Conservation (phyloP, 225 moss, liverwort and hornwort species). For the Pseudoscleropodium purum region DNA sequence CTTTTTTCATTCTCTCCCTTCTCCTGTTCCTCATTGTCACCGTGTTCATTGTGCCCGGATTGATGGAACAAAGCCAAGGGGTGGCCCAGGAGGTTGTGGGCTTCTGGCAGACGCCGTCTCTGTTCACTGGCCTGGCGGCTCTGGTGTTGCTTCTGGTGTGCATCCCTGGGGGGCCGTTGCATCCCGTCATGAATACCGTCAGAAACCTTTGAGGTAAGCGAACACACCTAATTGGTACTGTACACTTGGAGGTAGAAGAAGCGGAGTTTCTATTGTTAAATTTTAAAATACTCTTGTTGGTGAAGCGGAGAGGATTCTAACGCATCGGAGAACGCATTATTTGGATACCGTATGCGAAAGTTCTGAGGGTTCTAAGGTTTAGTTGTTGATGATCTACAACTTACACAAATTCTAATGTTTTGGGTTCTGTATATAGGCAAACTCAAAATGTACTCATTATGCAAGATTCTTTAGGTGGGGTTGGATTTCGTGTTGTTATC, state of each 20-base stretch:
- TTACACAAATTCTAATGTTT: background rate
- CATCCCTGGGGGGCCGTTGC: conserved; percentile 46
- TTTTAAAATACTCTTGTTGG: background rate
- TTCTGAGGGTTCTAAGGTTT: background rate
- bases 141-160: conserved; percentile 34
- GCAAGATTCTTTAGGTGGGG: background rate
- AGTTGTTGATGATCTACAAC: background rate
- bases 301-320: background rate
- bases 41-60: conserved; percentile 29
- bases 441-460: background rate
- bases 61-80: conserved; percentile 42
- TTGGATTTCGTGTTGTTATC: no score
- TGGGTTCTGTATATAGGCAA: background rate
- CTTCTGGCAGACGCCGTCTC: conserved; percentile 38
- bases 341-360: background rate
- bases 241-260: background rate
- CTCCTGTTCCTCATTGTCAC: conserved; percentile 34
- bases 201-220: conserved; percentile 23
- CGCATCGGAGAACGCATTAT: background rate
- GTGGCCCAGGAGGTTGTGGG: conserved; percentile 35
- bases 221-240: background rate
- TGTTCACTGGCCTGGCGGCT: conserved; percentile 24
- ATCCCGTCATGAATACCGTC: conserved; percentile 30
- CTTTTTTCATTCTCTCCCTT: conserved; percentile 39
- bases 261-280: background rate